These are phyloP conservation scores for Clathrus columnatus DNA, from an alignment of 768 basidiomycete species.

Conservation along the genomic window DNA sequence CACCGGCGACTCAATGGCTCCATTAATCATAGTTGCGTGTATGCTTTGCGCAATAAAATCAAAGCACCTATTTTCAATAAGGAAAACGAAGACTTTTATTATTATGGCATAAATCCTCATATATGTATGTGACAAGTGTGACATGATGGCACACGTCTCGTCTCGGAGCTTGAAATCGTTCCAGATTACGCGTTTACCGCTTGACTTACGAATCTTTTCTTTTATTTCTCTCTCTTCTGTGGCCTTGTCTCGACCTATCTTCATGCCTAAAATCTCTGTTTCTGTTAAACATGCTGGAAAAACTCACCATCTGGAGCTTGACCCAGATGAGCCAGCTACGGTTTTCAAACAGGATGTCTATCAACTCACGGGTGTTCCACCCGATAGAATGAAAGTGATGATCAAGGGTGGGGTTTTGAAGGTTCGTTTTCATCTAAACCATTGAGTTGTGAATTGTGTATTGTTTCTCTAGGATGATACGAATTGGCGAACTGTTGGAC, in stretches of 20 bases:
- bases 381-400: constrained; percentile 96
- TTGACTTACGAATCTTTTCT: neutral
- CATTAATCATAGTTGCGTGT: too few relatives aligned
- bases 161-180: constrained; percentile 2
- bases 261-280: constrained; percentile 64
- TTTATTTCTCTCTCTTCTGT: neutral
- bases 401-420: constrained; percentile 87
- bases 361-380: constrained; percentile 74
- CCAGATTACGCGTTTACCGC: neutral
- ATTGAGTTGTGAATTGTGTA: neutral
- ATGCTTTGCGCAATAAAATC: too few relatives aligned
- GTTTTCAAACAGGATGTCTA: constrained; percentile 82
- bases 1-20: too few relatives aligned
- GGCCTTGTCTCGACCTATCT: neutral
- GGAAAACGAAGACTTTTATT: neutral
- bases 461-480: constrained; percentile 66
- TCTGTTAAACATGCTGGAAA: constrained; percentile 89
- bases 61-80: too few relatives aligned
- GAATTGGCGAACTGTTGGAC: constrained; percentile 73
- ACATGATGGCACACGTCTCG: neutral
- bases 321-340: constrained; percentile 57
- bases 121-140: neutral
- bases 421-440: constrained; percentile 34
- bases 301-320: constrained; percentile 57
- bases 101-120: neutral